These are phyloP conservation scores for Talaromyces sp. DNA, from an alignment of 2,329 filamentous ascomycete genomes.

Conservation along the genomic window DNA sequence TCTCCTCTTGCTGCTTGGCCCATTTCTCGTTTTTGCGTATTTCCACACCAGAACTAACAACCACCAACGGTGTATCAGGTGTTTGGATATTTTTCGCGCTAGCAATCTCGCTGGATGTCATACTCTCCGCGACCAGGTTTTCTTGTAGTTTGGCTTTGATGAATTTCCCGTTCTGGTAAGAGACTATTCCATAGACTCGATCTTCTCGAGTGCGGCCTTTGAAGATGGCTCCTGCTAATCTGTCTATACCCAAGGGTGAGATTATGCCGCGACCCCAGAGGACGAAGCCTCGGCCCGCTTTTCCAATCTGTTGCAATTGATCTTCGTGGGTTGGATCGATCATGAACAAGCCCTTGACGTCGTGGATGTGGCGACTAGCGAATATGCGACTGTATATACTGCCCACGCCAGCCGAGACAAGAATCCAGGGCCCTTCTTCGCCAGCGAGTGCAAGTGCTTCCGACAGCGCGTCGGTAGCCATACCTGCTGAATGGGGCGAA, in stretches of 20 bases:
- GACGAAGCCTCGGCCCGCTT: slow-evolving; percentile 70
- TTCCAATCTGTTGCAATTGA: slow-evolving; percentile 63
- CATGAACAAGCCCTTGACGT: slow-evolving; percentile 76
- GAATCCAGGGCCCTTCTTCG: slow-evolving; percentile 84
- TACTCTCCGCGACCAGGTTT: slow-evolving; percentile 78
- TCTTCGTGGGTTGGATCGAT: slow-evolving; percentile 91
- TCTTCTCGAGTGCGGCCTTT: slow-evolving; percentile 76
- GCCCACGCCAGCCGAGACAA: slow-evolving; percentile 82
- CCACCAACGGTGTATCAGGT: slow-evolving; percentile 69
- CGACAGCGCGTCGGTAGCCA: slow-evolving; percentile 84
- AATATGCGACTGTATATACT: slow-evolving; percentile 90
- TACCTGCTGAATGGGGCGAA: slow-evolving; percentile 87
- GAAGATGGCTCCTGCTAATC: slow-evolving; percentile 77
- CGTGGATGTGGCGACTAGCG: slow-evolving; percentile 72
- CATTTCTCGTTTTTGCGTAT: slow-evolving; percentile 67
- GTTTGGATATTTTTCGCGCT: slow-evolving; percentile 71
- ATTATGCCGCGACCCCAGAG: slow-evolving; percentile 85
- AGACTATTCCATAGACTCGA: slow-evolving; percentile 75
- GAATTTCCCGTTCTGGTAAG: slow-evolving; percentile 76
- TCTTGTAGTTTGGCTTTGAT: slow-evolving; percentile 93
- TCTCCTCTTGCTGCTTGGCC: slow-evolving; percentile 80
- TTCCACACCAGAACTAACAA: slow-evolving; percentile 78
- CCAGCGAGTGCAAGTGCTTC: slow-evolving; percentile 78
- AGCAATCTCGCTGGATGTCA: slow-evolving; percentile 78
- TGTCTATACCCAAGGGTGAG: slow-evolving; percentile 81